Percentiles rank a stretch among this genome's conserved stretches.
These are phyloP conservation scores for Exophiala mesophila DNA, from an alignment of 2,329 filamentous ascomycete species.

Conservation along the genomic window DNA sequence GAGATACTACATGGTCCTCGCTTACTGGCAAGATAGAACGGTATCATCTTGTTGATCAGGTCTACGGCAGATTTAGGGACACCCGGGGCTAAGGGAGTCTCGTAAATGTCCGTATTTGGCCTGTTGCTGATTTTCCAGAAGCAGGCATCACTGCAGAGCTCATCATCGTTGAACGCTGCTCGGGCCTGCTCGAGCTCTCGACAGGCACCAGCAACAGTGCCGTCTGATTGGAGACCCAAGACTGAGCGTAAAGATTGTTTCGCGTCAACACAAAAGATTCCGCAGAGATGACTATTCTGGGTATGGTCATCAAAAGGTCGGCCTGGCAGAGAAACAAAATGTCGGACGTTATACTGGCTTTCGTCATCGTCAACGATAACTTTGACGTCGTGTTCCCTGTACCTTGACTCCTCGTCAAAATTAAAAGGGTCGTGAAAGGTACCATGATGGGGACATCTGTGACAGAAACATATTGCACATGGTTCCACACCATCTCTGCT, in stretches of 20 bases:
- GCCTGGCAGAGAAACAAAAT: slow-evolving; percentile 12
- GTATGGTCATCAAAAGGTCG: background rate
- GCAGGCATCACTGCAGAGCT: slow-evolving; percentile 17
- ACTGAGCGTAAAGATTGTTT: slow-evolving; percentile 9
- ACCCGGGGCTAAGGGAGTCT: slow-evolving; percentile 12
- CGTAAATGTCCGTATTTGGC: slow-evolving; percentile 12
- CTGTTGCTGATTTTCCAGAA: slow-evolving; percentile 21
- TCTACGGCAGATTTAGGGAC: slow-evolving; percentile 10
- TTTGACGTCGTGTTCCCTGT: slow-evolving; percentile 4
- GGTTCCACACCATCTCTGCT: slow-evolving; percentile 4
- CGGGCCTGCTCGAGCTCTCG: slow-evolving; percentile 1
- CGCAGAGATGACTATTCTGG: slow-evolving; percentile 20
- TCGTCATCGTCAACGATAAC: slow-evolving; percentile 24
- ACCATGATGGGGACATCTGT: slow-evolving; percentile 26
- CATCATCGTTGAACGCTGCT: slow-evolving; percentile 12
- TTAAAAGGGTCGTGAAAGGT: slow-evolving; percentile 19
- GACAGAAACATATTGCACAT: slow-evolving; percentile 25
- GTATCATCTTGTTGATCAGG: slow-evolving; percentile 13
- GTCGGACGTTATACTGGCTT: slow-evolving; percentile 19
- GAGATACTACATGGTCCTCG: slow-evolving; percentile 24
- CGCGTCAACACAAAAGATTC: slow-evolving; percentile 24
- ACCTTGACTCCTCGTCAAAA: slow-evolving; percentile 9
- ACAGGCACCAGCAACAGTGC: slow-evolving; percentile 5
- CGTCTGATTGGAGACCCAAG: slow-evolving; percentile 11
- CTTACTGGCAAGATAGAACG: slow-evolving; percentile 21